Evolutionary conservation across 2,329 filamentous ascomycete genomes (phyloP), one percentile per base, ranked within the genome.

Genomic region (Setomelanomma holmii): DNA sequence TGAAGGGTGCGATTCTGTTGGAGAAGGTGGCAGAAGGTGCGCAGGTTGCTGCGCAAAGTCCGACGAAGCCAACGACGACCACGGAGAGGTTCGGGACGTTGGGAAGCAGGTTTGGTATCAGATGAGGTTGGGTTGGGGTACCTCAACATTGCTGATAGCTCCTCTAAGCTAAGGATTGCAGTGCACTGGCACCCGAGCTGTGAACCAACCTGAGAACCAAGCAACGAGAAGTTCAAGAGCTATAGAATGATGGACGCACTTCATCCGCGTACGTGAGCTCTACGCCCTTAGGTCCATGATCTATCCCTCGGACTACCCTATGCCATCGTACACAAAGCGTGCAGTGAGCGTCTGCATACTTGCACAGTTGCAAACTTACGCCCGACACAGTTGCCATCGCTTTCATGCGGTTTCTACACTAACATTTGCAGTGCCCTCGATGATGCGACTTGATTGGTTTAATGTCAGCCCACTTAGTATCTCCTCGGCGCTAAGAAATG

Each of bases 1-100:
- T 96, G 72, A 96, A 96, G 71, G 95, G 93, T 0, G 91, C 93
- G 0, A 81, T 91, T 35, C 73, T 99, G 56, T 76, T 99, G n/a
- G 93, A 98, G 78, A 99, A 99, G 65, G 69, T 71, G 14, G 56
- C 66, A 30, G 69, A 74, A 51, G 72, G 72, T 1, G 67, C 68
- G n/a, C 61, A 66, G 49, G 69, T 73, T 30, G 69, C 63, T 4
- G 66, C 65, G 19, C 70, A 72, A 58, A 75, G 69, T 42, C 68
- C 67, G 5, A 63, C 66, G 24, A 71, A 68, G 45, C 57, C 61
- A 20, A 51, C 54, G 8, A 59, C 64, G 16, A 57, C 63, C 12
- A 68, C 56, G 35, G 71, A 73, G 44, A 48, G 71, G 17, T 75
- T 75, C 49, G 72, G 65, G 11, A 74, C 71, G 12, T 50, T 73